Percentiles rank a stretch among this genome's conserved stretches.
phyloP scores from a whole-genome alignment of 2,329 filamentous ascomycete genomes.

The Bipolaris zeicola region DNA sequence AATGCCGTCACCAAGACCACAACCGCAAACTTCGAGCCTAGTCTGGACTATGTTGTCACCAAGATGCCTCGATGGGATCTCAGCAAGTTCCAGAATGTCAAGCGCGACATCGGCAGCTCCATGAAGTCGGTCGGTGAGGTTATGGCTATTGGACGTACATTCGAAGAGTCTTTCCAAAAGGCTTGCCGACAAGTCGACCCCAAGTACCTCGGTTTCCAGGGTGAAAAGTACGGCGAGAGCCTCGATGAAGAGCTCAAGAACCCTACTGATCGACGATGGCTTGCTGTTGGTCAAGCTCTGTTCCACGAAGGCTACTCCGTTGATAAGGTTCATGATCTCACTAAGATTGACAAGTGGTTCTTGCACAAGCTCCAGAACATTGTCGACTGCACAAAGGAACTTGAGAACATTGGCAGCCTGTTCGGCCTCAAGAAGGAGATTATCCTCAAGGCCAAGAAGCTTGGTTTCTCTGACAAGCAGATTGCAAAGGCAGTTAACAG shows the following conservation, averaged over 20 bases:
- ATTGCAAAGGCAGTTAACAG: conserved; percentile 85
- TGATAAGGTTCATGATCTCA: conserved; percentile 88
- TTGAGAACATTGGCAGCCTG: conserved; percentile 82
- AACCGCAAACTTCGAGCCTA: conserved; percentile 98
- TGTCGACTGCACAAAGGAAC: conserved; percentile 84
- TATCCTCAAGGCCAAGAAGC: conserved; percentile 90
- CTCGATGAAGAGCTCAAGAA: conserved; percentile 88
- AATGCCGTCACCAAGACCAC: conserved; percentile 99
- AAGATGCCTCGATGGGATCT: conserved; percentile 99
- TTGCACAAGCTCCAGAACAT: conserved; percentile 98
- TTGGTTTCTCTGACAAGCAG: conserved; percentile 96
- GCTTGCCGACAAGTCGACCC: conserved; percentile 97
- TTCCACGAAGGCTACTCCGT: conserved; percentile 95
- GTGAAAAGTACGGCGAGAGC: conserved; percentile 84
- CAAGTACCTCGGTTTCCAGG: conserved; percentile 89
- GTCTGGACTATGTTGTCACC: conserved; percentile 95
- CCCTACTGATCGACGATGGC: conserved; percentile 94
- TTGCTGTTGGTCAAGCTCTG: conserved; percentile 97
- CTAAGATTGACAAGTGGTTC: conserved; percentile 99
- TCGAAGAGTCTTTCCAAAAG: conserved; percentile 99
- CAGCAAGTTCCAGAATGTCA: conserved; percentile 98
- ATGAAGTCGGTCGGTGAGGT: conserved; percentile 99
- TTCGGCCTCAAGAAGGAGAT: conserved; percentile 87
- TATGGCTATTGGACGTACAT: conserved; percentile 98
- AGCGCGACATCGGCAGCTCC: conserved; percentile 93